A percentile compares a stretch with the other conserved stretches of the same genome.
phyloP scores from a whole-genome alignment of 306 rosid genomes.

The Malus fusca region DNA sequence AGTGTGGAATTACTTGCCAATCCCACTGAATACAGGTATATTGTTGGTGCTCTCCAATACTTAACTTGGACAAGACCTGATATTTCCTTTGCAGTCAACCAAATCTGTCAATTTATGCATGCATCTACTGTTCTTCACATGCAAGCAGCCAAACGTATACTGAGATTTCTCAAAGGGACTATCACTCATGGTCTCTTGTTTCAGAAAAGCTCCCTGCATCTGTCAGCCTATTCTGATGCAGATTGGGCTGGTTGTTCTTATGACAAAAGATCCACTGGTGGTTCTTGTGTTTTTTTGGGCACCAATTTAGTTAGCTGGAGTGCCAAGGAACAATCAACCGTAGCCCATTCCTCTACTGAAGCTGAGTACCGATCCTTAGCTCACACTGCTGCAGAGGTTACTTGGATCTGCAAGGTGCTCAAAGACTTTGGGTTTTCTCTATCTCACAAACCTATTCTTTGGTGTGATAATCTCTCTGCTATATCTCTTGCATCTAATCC shows the following conservation, averaged over 20 bases:
- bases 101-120: no score
- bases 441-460: no score
- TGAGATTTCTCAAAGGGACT: neutral
- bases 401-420: neutral
- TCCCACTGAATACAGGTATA: neutral
- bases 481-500: no score
- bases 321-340: neutral
- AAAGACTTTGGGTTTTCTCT: neutral
- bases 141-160: neutral
- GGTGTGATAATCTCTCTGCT: no score
- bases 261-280: neutral
- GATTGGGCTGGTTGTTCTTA: neutral
- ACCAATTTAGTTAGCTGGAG: no score
- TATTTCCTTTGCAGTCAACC: neutral
- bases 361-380: neutral
- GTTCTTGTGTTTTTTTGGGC: neutral
- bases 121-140: neutral
- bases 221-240: neutral
- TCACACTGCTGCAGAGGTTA: no score
- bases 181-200: neutral
- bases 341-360: no score
- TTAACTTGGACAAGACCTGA: neutral
- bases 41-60: neutral
- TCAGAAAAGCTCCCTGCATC: no score
- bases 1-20: neutral